phyloP scores from a whole-genome alignment of 2,329 filamentous ascomycete genomes.

The Penicillium rolfsii region DNA sequence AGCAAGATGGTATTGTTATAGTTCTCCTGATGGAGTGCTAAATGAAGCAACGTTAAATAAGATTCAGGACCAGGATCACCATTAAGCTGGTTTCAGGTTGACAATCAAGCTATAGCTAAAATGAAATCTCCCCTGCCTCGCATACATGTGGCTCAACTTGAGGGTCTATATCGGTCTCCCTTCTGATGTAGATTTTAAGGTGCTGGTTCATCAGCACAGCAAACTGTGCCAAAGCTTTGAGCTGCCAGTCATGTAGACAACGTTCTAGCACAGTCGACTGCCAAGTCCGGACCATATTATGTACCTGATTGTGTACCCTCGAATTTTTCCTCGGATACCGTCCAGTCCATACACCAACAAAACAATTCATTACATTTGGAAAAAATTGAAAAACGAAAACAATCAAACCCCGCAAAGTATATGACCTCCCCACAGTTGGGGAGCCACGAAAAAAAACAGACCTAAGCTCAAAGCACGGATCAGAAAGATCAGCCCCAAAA shows the following conservation, averaged over 20 bases:
- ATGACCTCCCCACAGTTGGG: not conserved
- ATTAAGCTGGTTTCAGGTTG: not conserved
- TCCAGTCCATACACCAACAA: not conserved
- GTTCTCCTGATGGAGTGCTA: not conserved
- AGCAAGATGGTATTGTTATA: not conserved
- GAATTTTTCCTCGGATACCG: not conserved
- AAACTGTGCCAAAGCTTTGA: not conserved
- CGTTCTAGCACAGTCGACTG: not conserved
- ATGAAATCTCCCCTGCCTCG: not conserved
- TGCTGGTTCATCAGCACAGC: not conserved
- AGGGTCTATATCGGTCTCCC: not conserved
- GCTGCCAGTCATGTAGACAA: not conserved
- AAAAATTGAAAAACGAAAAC: conserved; percentile 4
- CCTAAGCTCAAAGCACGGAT: not conserved
- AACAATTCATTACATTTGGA: not conserved
- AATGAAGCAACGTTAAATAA: not conserved
- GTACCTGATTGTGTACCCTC: not conserved
- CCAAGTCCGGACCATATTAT: not conserved
- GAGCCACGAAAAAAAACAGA: not conserved
- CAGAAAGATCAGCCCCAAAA: not conserved
- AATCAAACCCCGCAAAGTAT: not conserved
- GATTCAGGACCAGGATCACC: not conserved
- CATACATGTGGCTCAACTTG: not conserved
- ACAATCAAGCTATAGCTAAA: not conserved
- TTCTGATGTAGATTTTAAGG: not conserved